Evolutionary conservation across 345 rosid genomes (phyloP), one percentile per base, ranked within the genome.

Genomic region (Pistacia atlantica): DNA sequence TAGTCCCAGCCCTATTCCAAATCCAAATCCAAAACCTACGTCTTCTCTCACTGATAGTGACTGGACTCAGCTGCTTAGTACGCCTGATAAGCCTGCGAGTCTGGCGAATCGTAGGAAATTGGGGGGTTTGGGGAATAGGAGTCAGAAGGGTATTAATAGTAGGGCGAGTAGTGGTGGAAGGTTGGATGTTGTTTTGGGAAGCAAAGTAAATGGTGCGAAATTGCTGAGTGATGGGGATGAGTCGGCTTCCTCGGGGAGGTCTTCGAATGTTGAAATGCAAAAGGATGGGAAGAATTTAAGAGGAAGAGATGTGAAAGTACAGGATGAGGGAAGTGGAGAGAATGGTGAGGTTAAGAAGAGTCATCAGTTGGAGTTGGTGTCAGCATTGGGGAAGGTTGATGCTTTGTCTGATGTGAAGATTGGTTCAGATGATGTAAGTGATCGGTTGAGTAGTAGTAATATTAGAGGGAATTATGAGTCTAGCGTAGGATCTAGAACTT

Each of bases 31-130:
- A 0, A 85, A 83, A 65, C 83, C 85, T 1, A 89, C 79, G 74
- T 72, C 92, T 12, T 67, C 87, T 16, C 88, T 89, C 38, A 90
- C 88, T 75, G 99, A 95, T 66, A 87, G 83, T 82, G 99, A 93
- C 76, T 95, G 99, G 98, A 93, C 99, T 38, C 88, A 92, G 73
- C 83, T 95, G 51, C 86, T 93, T 80, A 77, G 91, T 71, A 71
- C 87, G n/a, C 90, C 93, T 5, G 74, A 61, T 77, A 85, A 77
- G 64, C 82, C 77, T 8, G 48, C 85, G n/a, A 73, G 78, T 56
- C 71, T 80, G 11, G 76, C 75, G 65, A 81, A 74, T 69, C 83
- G 82, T 13, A 83, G 82, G 79, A 91, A 83, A 79, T 90, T 85
- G 79, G 80, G 78, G 56, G 31, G 4, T 49, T 52, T 73, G 68